A percentile compares a stretch with the other conserved stretches of the same genome.
Evolutionary conservation across 208 protist genomes (phyloP).

Genomic region (Porcisia hertigi): DNA sequence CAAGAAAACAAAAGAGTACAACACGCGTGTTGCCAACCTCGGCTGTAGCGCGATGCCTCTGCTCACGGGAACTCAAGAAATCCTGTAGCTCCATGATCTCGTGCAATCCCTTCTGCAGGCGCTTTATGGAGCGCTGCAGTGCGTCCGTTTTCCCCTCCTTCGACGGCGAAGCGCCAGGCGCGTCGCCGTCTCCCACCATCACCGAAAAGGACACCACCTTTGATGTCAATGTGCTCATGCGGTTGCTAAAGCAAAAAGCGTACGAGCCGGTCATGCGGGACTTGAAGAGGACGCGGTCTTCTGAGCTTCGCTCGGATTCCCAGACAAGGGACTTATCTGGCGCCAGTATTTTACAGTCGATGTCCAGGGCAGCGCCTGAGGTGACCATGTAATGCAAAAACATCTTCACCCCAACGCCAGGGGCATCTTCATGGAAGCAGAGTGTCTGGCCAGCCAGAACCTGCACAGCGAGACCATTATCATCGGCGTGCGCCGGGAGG

Average conservation of each 20-base stretch:
- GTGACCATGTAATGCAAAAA: conserved; percentile 84
- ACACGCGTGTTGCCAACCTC: conserved; percentile 88
- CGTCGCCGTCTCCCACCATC: conserved; percentile 39
- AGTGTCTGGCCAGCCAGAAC: conserved; percentile 48
- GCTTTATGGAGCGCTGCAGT: conserved; percentile 60
- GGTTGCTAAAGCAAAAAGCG: conserved; percentile 89
- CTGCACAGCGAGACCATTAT: conserved; percentile 55
- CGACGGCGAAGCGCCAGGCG: not conserved
- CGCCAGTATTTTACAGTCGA: conserved; percentile 54
- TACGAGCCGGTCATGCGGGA: conserved; percentile 52
- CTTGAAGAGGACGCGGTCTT: conserved; percentile 87
- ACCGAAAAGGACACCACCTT: conserved; percentile 88
- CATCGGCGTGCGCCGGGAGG: conserved; percentile 30
- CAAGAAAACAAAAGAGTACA: conserved; percentile 72
- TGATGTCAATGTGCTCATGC: conserved; percentile 76
- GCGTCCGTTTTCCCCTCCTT: conserved; percentile 37
- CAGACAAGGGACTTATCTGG: conserved; percentile 69
- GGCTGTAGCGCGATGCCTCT: conserved; percentile 69
- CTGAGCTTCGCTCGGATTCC: conserved; percentile 42
- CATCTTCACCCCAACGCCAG: conserved; percentile 44
- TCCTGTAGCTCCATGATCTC: conserved; percentile 84
- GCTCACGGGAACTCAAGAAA: conserved; percentile 67
- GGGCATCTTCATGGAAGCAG: conserved; percentile 85
- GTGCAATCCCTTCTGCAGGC: conserved; percentile 60
- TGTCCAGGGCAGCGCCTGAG: conserved; percentile 79